Conservation (phyloP, 495 filamentous ascomycete species). For the Penicillium odoratum region DNA sequence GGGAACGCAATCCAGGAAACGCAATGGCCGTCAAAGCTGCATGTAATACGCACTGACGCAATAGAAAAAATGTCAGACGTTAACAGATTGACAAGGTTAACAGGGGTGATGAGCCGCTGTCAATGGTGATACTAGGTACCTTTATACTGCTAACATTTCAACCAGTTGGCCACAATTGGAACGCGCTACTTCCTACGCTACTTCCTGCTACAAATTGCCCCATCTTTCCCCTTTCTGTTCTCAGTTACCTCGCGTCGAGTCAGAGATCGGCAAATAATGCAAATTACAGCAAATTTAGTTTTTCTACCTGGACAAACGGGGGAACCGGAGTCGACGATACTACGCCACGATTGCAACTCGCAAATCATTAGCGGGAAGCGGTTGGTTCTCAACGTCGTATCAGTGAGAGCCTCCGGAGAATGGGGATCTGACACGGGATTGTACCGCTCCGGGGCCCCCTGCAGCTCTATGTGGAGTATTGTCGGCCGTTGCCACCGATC, state of each 20-base stretch:
- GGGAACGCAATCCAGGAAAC: conserved; percentile 16
- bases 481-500: conserved; percentile 30
- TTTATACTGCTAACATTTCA: neutral
- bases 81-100: neutral
- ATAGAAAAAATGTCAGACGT: neutral
- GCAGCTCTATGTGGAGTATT: conserved; percentile 12
- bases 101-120: neutral
- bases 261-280: neutral
- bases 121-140: neutral
- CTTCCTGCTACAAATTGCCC: neutral
- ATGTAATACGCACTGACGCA: conserved; percentile 22
- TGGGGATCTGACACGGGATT: conserved; percentile 17
- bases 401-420: conserved; percentile 19
- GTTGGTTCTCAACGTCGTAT: conserved; percentile 5
- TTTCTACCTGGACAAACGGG: neutral
- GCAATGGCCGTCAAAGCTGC: conserved; percentile 21
- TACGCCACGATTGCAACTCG: conserved; percentile 22
- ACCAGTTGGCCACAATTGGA: too few relatives aligned
- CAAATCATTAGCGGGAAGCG: conserved; percentile 2
- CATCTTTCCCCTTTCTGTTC: neutral
- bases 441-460: conserved; percentile 16
- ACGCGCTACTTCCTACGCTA: too few relatives aligned
- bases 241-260: neutral
- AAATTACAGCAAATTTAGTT: neutral
- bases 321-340: conserved; percentile 25